A percentile compares a stretch with the other conserved stretches of the same genome.
Evolutionary conservation across 257 asterid genomes (phyloP).

Genomic region (Ilex asprella): DNA sequence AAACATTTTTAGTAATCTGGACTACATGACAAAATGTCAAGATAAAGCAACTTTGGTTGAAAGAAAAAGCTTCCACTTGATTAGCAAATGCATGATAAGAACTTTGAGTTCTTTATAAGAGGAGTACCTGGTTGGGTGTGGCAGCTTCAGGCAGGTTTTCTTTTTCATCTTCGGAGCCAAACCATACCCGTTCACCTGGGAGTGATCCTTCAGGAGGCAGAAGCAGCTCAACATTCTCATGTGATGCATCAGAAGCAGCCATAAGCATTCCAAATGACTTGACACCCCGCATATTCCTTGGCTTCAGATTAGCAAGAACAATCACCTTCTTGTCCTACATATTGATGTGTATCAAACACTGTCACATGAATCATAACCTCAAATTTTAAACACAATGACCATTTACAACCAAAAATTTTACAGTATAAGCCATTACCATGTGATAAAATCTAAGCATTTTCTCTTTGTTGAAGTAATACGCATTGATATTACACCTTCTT

Average conservation of each 20-base stretch:
- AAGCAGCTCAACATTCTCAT: conserved; percentile 86
- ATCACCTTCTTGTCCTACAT: conserved; percentile 67
- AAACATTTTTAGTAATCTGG: no score
- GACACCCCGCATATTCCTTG: conserved; percentile 97
- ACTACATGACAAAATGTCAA: neutral
- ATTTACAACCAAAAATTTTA: no score
- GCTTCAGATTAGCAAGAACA: conserved; percentile 88
- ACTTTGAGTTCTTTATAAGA: neutral
- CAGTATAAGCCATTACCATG: no score
- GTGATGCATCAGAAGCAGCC: conserved; percentile 92
- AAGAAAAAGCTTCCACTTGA: neutral
- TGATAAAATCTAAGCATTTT: no score
- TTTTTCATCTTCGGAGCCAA: conserved; percentile 67
- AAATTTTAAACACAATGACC: no score
- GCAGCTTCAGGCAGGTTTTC: conserved; percentile 70
- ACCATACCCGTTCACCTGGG: conserved; percentile 95
- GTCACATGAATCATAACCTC: neutral
- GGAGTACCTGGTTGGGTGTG: conserved; percentile 81
- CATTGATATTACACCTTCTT: no score
- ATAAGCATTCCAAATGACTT: conserved; percentile 88
- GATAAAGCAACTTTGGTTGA: neutral
- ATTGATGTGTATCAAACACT: conserved; percentile 2
- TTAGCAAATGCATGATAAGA: neutral
- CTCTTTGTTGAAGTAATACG: no score
- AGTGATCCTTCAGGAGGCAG: conserved; percentile 73